Base-by-base conservation (phyloP, 2,329 filamentous ascomycete genomes). In the Nemania sp. region DNA sequence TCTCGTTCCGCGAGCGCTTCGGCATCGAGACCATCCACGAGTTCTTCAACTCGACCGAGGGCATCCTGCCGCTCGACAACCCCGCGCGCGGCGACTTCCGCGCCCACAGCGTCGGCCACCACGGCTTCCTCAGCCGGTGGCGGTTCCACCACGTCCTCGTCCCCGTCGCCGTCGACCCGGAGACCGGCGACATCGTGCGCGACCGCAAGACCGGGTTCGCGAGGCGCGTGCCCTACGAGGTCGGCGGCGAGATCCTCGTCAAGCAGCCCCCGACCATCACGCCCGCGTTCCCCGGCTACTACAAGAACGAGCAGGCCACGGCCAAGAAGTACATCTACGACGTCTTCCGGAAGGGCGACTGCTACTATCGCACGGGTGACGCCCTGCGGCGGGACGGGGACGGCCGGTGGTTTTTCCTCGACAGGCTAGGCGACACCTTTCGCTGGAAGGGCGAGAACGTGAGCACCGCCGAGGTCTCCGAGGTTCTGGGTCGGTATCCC, bases 21-120 rank as follows among this genome's bases (percentile, higher is more conserved):
- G 80, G 79, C 46, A 80, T 89, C 60, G 71, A 77, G 11, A 78
- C 80, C 23, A 81, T 92, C 2, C 76, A 75, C 56, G 89, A 92
- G 69, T 91, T 92, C 72, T 92, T 90, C 77, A 89, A 87, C 68
- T 88, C 85, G 53, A 89, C 86, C 1, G 89, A 92, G 70, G 86
- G 88, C 24, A 77, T 90, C 44, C 80, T 91, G 62, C 69, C 70
- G 0, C 72, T 91, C 8, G 70, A 83, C 50, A 89, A 88, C 64
- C 69, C 77, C 19, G 81, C 80, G 49, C 74, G 77, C 47, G 81
- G 87, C 1, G 82, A 85, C 20, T 91, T 84, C 66, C 76, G 80
- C 3, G 78, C 81, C 6, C 79, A 82, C 4, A 77, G 80, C 23
- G 86, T 92, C 2, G 89, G 88, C 1, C 86, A 91, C 62, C 86